Evolutionary conservation across 306 rosid genomes (phyloP).

Genomic region (Canavalia gladiata): DNA sequence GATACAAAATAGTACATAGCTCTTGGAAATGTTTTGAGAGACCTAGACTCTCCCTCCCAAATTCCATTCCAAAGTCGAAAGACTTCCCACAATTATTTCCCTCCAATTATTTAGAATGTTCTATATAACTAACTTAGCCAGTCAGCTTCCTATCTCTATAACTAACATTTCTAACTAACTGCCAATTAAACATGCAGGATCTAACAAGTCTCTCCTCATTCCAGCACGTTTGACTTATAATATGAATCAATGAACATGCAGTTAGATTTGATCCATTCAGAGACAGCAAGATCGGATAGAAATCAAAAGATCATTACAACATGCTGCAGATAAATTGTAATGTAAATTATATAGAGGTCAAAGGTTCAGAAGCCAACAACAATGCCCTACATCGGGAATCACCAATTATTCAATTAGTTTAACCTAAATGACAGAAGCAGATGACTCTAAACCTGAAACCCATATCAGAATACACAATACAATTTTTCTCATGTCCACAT

Average conservation of each 20-base stretch:
- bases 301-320: neutral
- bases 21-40: no score
- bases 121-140: neutral
- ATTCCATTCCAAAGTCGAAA: neutral
- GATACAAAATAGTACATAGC: no score
- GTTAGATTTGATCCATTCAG: neutral
- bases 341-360: constrained; percentile 39
- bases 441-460: constrained; percentile 46
- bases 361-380: constrained; percentile 49
- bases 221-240: neutral
- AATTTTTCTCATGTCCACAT: constrained; percentile 1
- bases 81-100: neutral
- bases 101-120: neutral
- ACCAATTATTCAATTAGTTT: neutral
- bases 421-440: constrained; percentile 33
- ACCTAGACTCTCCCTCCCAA: neutral
- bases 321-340: constrained; percentile 35
- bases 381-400: constrained; percentile 37
- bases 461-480: constrained; percentile 44
- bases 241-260: neutral
- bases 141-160: neutral
- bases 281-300: neutral
- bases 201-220: neutral
- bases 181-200: no score
- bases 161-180: neutral